Evolutionary conservation across 768 basidiomycete species (phyloP), one percentile per base, ranked within the genome.

Genomic region (Mycena alexandri): DNA sequence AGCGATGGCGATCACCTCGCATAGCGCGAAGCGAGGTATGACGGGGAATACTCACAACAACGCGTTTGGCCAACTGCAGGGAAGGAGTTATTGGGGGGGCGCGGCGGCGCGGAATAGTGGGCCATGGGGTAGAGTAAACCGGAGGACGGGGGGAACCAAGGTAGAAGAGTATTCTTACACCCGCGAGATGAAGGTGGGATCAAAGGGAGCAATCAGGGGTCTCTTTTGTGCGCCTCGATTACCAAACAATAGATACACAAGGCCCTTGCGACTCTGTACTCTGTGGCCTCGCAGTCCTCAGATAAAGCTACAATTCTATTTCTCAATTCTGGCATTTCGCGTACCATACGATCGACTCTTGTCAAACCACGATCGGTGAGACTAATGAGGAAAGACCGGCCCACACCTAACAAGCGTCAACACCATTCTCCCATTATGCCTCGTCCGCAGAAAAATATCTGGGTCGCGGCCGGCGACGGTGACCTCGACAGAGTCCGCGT

Each of bases 401-500:
- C 29, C 29, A 29, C 3, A 29, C 3, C 29, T 6, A 29, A 29
- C 29, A 29, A 29, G 3, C 29, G 6, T 29, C 29, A 29, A 3
- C 29, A 29, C 3, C 29, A 29, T 6, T 29, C 29, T 6, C 29
- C 3, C 36, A n/a, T 36, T 25, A 68, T 68, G 62, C 4, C 46
- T 16, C 61, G 59, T n/a, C 60, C 54, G 5, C 65, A 22, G 65
- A 87, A 87, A 76, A 96, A 96, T 79, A 91, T 98, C 50, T 98
- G 96, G 96, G 87, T 98, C 41, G 96, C 96, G 50, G 93, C 96
- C 0, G 92, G 89, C 51, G 96, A 98, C 75, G 96, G 96, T 47
- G 93, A 98, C 80, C 78, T 96, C 38, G 79, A 79, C n/a, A 84
- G 92, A 54, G 89, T 98, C 43, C 84, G 82, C 79, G 95, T 94